Base-by-base conservation (phyloP, 495 filamentous ascomycete species). In the Chlorociboria aeruginascens region DNA sequence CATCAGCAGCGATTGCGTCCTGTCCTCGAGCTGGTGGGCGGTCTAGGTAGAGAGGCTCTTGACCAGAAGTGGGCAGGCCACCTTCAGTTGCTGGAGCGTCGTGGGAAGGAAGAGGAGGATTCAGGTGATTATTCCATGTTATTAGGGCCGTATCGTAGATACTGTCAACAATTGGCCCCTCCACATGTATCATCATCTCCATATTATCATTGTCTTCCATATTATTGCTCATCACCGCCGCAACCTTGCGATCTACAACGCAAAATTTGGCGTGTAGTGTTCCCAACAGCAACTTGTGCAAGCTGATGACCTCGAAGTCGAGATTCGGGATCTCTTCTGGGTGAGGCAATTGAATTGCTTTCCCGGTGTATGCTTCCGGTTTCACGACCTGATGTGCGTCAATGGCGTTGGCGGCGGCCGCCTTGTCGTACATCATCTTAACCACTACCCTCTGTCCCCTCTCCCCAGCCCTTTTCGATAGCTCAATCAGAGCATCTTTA, bases 231-330 rank as follows among this genome's bases (percentile, higher is more conserved):
- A 81, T 77, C 3, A 87, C 51, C 1, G 84, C 62, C 2, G 74
- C 84, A 32, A 81, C 68, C 51, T 73, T 73, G 3, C 84, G 70
- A 58, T 89, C 85, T 7, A 89, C 76, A 13, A 88, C 69, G 68
- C 84, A 79, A 57, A 82, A 86, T 53, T 89, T 89, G 45, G 78
- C 67, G 61, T 89, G 84, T 35, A 87, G 83, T 0, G 84, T 89
- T 3, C 85, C 85, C 39, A 89, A 62, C 0, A 82, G 57, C 0
- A 81, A 78, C n/a, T 71, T 71, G 51, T 89, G 85, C 57, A 73
- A 86, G 57, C 85, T 88, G 45, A 85, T 72, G 10, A 86, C 82
- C 56, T 85, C 67, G 40, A 89, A 60, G 56, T 87, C 80, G 28
- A 87, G 61, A 51, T 84, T 71, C 0, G 83, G 83, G 6, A 87